phyloP scores from a whole-genome alignment of 257 asterid genomes.

The Prunella vulgaris region DNA sequence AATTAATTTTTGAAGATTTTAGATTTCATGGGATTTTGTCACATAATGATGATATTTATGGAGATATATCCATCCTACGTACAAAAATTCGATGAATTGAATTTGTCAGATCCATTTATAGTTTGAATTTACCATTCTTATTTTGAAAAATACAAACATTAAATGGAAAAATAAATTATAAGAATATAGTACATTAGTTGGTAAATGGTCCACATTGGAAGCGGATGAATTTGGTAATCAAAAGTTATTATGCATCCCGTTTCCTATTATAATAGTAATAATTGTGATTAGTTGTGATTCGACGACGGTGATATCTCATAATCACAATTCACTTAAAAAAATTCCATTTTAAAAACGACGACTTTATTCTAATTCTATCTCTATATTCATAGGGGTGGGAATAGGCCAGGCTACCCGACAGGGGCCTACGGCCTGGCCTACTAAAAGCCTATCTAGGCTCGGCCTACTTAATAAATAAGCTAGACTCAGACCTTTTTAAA shows the following conservation, averaged over 20 bases:
- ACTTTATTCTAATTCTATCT: neutral
- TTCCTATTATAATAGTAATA: neutral
- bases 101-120: neutral
- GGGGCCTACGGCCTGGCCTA: too few species aligned
- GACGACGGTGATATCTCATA: neutral
- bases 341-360: neutral
- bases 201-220: neutral
- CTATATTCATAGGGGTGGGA: too few species aligned
- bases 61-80: neutral
- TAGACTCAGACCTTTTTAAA: too few species aligned
- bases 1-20: neutral
- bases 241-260: neutral
- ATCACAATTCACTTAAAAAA: neutral
- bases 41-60: neutral
- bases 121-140: neutral
- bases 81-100: neutral
- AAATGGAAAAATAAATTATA: neutral
- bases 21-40: neutral
- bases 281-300: neutral
- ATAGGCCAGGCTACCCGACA: too few species aligned
- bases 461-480: too few species aligned
- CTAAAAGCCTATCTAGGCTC: too few species aligned
- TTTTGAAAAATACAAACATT: neutral
- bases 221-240: neutral
- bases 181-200: neutral